Percentiles rank a stretch among this genome's conserved stretches.
Evolutionary conservation across 2,329 filamentous ascomycete species (phyloP).

Genomic region (Aureobasidium melanogenum): DNA sequence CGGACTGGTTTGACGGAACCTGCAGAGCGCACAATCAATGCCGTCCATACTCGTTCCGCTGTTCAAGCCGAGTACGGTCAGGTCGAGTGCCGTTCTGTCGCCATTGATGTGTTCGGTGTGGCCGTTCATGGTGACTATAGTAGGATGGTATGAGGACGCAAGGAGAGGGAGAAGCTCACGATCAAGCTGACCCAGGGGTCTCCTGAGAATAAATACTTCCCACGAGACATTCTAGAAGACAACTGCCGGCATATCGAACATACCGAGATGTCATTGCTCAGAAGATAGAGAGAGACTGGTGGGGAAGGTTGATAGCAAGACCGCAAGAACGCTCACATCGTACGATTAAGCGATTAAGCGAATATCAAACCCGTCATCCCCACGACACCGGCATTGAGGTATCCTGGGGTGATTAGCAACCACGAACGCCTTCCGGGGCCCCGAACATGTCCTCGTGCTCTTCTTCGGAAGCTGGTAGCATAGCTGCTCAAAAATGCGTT

Average conservation of each 20-base stretch:
- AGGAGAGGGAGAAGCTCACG: neutral
- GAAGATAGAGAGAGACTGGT: neutral
- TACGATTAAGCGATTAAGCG: neutral
- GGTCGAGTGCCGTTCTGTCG: slow-evolving; percentile 30
- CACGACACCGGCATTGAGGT: neutral
- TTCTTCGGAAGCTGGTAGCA: neutral
- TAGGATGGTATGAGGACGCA: neutral
- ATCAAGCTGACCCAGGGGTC: neutral
- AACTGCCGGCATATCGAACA: neutral
- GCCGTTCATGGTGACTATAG: neutral
- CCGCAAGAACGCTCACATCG: neutral
- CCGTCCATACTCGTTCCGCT: slow-evolving; percentile 48
- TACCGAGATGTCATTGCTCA: neutral
- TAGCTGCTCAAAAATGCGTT: neutral
- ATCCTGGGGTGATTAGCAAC: neutral
- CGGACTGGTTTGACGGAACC: slow-evolving; percentile 45
- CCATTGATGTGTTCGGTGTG: neutral
- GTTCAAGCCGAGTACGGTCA: slow-evolving; percentile 48
- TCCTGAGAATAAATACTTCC: neutral
- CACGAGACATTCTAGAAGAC: neutral
- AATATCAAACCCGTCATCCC: neutral
- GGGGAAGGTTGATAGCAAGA: neutral
- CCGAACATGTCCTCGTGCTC: neutral
- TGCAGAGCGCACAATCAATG: slow-evolving; percentile 51
- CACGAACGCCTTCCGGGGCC: neutral